phyloP scores from a whole-genome alignment of 148 eudicot species.

The Arctostaphylos glauca region DNA sequence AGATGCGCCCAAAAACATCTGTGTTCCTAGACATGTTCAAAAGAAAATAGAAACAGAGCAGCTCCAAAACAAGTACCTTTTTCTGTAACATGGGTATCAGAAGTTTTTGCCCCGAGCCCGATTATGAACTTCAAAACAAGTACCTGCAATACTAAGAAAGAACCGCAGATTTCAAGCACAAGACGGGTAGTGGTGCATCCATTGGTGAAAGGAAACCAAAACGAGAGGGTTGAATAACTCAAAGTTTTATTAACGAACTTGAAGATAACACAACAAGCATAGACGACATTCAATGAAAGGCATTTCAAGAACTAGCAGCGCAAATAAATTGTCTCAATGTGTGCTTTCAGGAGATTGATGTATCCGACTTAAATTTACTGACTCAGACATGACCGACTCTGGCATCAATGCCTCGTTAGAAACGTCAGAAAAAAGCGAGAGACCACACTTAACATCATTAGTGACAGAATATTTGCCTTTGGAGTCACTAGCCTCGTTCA shows the following conservation, averaged over 20 bases:
- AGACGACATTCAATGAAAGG: neutral
- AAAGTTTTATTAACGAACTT: neutral
- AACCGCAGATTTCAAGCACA: constrained; percentile 2
- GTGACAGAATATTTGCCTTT: constrained; percentile 16
- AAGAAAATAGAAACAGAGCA: neutral
- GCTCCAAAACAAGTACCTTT: neutral
- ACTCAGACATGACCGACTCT: constrained; percentile 72
- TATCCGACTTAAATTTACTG: constrained; percentile 91
- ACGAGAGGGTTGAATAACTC: neutral
- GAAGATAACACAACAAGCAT: constrained; percentile 16
- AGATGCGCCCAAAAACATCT: too few relatives aligned
- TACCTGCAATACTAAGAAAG: constrained; percentile 10
- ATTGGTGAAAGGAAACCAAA: neutral
- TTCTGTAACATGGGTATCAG: neutral
- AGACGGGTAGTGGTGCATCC: neutral
- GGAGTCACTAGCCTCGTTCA: constrained; percentile 13
- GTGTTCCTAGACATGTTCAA: neutral
- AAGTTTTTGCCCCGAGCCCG: neutral
- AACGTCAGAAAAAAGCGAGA: constrained; percentile 49
- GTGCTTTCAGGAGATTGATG: constrained; percentile 49
- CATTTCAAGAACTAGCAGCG: constrained; percentile 8
- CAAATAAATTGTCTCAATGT: constrained; percentile 30
- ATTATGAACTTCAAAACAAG: neutral
- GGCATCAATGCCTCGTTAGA: constrained; percentile 54
- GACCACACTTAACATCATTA: constrained; percentile 45